A percentile compares a stretch with the other conserved stretches of the same genome.
These are phyloP conservation scores for Solanum acaule DNA, from an alignment of 257 asterid species.

Conservation along the genomic window DNA sequence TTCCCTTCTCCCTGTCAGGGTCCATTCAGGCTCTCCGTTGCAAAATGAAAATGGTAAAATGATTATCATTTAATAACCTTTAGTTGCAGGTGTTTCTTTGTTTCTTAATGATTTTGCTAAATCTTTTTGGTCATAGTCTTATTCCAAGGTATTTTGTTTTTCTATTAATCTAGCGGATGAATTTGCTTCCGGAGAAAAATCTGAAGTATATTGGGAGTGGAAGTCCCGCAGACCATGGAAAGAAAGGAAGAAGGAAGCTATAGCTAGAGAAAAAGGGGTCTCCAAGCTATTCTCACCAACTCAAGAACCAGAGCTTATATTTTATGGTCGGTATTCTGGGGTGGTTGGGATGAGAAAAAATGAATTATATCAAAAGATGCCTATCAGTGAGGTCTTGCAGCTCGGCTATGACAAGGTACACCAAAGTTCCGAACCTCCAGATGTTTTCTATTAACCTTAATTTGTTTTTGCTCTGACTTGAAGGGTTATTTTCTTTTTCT, in stretches of 20 bases:
- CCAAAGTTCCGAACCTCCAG: background rate
- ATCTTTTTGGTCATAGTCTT: background rate
- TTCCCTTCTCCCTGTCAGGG: constrained; percentile 54
- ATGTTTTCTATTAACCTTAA: background rate
- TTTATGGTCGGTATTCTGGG: constrained; percentile 69
- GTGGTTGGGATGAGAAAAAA: constrained; percentile 62
- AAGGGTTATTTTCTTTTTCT: background rate
- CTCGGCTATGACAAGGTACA: constrained; percentile 80
- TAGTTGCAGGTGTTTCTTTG: background rate
- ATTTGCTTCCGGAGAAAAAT: constrained; percentile 15
- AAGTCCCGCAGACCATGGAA: constrained; percentile 65
- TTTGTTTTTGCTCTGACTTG: background rate
- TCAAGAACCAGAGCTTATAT: constrained; percentile 81
- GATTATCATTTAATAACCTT: background rate
- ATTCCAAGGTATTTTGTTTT: background rate
- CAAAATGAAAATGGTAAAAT: constrained; percentile 21
- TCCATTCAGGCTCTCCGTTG: constrained; percentile 23
- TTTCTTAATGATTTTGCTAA: background rate
- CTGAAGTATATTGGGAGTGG: constrained; percentile 63
- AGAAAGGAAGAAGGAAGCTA: constrained; percentile 66
- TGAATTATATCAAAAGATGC: constrained; percentile 27
- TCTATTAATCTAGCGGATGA: constrained; percentile 14
- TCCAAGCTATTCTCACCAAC: constrained; percentile 21
- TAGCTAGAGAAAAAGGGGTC: constrained; percentile 29
- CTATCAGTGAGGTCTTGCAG: constrained; percentile 26